Evolutionary conservation across 192 early-diverging fungal species (phyloP).

Genomic region (Coemansia sp.): DNA sequence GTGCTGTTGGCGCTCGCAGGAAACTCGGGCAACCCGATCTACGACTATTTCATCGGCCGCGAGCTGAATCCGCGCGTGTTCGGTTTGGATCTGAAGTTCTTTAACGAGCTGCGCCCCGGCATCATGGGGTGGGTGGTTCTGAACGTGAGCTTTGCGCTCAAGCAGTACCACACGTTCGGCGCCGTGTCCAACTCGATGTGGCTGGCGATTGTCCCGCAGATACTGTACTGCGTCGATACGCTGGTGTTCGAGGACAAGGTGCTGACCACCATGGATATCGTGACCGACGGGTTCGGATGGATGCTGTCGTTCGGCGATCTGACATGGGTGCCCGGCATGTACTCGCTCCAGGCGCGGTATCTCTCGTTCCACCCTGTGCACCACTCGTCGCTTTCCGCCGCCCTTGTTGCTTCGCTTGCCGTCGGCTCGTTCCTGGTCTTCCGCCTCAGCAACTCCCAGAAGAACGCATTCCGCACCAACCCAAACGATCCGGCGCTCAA

Average conservation of each 20-base stretch:
- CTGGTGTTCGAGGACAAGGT: constrained; percentile 70
- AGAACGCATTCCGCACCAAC: constrained; percentile 85
- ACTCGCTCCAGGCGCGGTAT: constrained; percentile 88
- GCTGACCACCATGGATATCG: constrained; percentile 98
- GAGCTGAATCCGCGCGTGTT: constrained; percentile 93
- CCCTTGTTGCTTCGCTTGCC: constrained; percentile 52
- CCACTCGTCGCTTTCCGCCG: constrained; percentile 51
- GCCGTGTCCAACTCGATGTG: constrained; percentile 75
- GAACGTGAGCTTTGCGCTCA: constrained; percentile 74
- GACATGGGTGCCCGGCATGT: constrained; percentile 91
- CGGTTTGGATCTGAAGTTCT: constrained; percentile 88
- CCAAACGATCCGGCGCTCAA: constrained; percentile 61
- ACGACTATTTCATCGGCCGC: constrained; percentile 96
- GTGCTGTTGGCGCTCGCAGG: constrained; percentile 81
- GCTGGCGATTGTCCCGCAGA: constrained; percentile 76
- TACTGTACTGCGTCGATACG: constrained; percentile 85
- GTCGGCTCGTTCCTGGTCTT: constrained; percentile 83
- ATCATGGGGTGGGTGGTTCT: constrained; percentile 89
- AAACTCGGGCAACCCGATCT: constrained; percentile 87
- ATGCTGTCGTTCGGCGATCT: constrained; percentile 81
- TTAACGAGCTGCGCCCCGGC: constrained; percentile 92
- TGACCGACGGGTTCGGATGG: constrained; percentile 94
- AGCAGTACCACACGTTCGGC: constrained; percentile 73
- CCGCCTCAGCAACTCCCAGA: constrained; percentile 86
- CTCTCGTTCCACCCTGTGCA: constrained; percentile 70